Evolutionary conservation across 768 basidiomycete genomes (phyloP).

Genomic region (Boletus pseudo-olivaceus): DNA sequence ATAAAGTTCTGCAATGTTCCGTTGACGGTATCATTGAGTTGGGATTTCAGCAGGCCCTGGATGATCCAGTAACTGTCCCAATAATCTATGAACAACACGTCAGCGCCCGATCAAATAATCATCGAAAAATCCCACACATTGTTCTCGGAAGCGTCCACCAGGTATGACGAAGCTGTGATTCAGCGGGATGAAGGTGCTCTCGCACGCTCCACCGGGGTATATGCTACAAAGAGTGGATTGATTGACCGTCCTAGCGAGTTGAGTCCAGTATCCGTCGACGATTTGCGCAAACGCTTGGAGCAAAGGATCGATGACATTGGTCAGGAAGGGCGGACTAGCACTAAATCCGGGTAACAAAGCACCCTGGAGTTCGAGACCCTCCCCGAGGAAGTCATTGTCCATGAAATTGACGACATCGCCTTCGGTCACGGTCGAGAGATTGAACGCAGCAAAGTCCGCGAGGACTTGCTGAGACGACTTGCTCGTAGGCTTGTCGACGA

Average conservation of each 20-base stretch:
- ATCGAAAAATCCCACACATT: constrained; percentile 52
- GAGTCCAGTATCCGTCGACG: constrained; percentile 86
- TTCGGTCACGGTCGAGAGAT: constrained; percentile 47
- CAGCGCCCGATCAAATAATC: neutral
- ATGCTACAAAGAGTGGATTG: constrained; percentile 58
- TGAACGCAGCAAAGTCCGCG: constrained; percentile 53
- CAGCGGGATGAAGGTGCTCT: constrained; percentile 82
- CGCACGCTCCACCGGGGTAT: constrained; percentile 51
- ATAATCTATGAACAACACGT: constrained; percentile 37
- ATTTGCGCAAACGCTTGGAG: constrained; percentile 68
- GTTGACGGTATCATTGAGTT: constrained; percentile 69
- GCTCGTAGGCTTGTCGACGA: constrained; percentile 86
- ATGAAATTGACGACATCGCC: constrained; percentile 67
- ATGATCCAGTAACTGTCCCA: constrained; percentile 84
- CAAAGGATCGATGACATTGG: constrained; percentile 65
- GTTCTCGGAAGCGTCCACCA: constrained; percentile 81
- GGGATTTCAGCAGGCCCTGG: constrained; percentile 80
- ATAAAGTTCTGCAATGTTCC: constrained; percentile 89
- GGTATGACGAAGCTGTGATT: constrained; percentile 92
- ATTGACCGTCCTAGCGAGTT: constrained; percentile 76
- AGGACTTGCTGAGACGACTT: constrained; percentile 64
- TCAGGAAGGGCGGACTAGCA: constrained; percentile 60
- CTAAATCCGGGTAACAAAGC: constrained; percentile 61
- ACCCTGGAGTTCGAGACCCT: constrained; percentile 78
- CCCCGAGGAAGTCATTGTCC: constrained; percentile 72